Base-by-base conservation (phyloP, 768 basidiomycete genomes). In the Phallus indusiatus region DNA sequence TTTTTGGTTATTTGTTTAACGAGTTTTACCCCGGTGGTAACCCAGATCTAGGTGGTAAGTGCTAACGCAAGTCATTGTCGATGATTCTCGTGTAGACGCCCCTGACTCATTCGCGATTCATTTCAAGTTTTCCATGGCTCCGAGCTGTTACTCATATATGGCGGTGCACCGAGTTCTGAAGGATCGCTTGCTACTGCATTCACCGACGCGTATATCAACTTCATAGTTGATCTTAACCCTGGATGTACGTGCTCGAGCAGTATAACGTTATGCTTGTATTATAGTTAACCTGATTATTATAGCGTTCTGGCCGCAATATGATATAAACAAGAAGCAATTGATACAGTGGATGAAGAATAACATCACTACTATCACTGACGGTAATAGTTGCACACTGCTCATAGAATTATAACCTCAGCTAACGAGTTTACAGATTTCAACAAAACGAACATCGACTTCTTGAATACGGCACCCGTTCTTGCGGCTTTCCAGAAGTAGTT, bases 1-100 rank as follows among this genome's bases (percentile, higher is more conserved):
- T 78, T 64, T 84, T 75, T 66, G 78, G 68, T 0, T 84, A 84
- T 58, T 74, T 76, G 62, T 83, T 84, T 63, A 70, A 67, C n/a
- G 81, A 83, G 66, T 79, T 81, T 37, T 78, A 84, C 54, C 81
- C 81, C 0, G 83, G 82, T 8, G 75, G 79, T 55, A 67, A 77
- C 53, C 71, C 74, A 3, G 64, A 67, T 3, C 58, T 77, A 0
- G 82, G 83, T 64, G 80, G 82, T 79, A 49, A 59, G 73, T 65
- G 18, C 5, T 11, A 47, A n/a, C n/a, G n/a, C n/a, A n/a, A n/a
- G n/a, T n/a, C n/a, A n/a, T n/a, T n/a, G n/a, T 49, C 17, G 17
- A 6, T 21, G 21, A 12, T 6, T 47, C 11, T 46, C 18, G 11
- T 17, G 20, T 10, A 18, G 11, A 18, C 53, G 14, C 9, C 20